Percentiles rank a stretch among this genome's conserved stretches.
Evolutionary conservation across 352 stramenopile genomes (phyloP).

Genomic region (Phytophthora pini): DNA sequence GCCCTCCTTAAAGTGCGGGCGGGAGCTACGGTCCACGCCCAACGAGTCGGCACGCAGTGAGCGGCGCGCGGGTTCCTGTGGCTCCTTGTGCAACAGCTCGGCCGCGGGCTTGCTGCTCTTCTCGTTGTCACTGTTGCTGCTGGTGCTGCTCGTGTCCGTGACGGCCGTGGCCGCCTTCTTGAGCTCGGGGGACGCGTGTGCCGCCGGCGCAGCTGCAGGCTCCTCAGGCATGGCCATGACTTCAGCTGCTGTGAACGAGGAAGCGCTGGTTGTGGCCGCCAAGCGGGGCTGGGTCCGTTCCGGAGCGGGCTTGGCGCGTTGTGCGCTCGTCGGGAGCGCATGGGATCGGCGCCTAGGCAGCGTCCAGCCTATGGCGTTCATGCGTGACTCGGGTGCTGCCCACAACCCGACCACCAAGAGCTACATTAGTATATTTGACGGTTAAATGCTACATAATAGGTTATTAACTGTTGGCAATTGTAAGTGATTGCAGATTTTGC

Average conservation of each 20-base stretch:
- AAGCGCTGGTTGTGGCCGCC: conserved; percentile 32
- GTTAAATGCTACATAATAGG: conserved; percentile 11
- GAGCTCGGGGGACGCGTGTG: conserved; percentile 22
- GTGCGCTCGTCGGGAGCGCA: conserved; percentile 29
- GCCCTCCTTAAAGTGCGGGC: conserved; percentile 80
- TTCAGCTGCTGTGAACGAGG: conserved; percentile 25
- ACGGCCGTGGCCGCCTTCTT: conserved; percentile 26
- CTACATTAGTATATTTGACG: conserved; percentile 15
- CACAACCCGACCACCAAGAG: conserved; percentile 23
- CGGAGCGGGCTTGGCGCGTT: conserved; percentile 9
- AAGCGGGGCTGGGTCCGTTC: not conserved
- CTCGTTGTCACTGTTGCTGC: conserved; percentile 24
- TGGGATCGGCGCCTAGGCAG: conserved; percentile 15
- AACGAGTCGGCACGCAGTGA: conserved; percentile 34
- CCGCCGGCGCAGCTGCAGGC: conserved; percentile 1
- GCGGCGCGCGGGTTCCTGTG: conserved; percentile 18
- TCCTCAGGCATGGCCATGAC: conserved; percentile 24
- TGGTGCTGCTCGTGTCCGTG: conserved; percentile 38
- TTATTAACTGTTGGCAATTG: too few species aligned
- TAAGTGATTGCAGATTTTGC: conserved; percentile 6
- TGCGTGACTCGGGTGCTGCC: conserved; percentile 15
- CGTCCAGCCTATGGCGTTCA: conserved; percentile 19
- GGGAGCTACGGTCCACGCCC: conserved; percentile 44
- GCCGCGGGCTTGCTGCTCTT: conserved; percentile 19
- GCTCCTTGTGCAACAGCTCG: conserved; percentile 14